Conservation (phyloP, 2,329 filamentous ascomycete genomes). For the Stemphylium vesicarium region DNA sequence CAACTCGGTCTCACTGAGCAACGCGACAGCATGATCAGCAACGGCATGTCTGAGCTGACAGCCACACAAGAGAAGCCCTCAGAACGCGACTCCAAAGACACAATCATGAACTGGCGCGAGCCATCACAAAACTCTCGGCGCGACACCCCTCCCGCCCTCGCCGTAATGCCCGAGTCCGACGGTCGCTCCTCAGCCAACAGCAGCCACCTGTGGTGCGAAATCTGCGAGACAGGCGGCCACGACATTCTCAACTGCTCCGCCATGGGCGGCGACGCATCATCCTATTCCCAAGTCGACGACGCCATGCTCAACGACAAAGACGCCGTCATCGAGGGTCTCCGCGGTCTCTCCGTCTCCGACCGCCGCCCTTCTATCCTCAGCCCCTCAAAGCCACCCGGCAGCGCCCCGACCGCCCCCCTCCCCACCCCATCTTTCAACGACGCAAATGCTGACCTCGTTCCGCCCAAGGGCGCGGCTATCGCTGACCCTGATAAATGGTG, state of each 20-base stretch:
- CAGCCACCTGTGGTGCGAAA: constrained; percentile 85
- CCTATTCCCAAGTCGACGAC: constrained; percentile 28
- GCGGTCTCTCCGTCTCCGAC: constrained; percentile 43
- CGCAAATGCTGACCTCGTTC: constrained; percentile 39
- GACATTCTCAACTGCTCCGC: constrained; percentile 94
- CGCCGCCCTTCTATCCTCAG: constrained; percentile 37
- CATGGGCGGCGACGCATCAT: constrained; percentile 68
- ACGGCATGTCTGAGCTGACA: constrained; percentile 58
- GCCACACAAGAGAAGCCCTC: constrained; percentile 59
- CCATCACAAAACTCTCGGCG: constrained; percentile 24
- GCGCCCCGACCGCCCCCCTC: constrained; percentile 43
- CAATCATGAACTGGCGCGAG: constrained; percentile 64
- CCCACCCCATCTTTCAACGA: constrained; percentile 42
- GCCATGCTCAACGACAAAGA: constrained; percentile 36
- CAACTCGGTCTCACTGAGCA: constrained; percentile 50
- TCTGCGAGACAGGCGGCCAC: constrained; percentile 89
- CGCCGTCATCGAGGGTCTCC: constrained; percentile 40
- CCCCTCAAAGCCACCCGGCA: constrained; percentile 43
- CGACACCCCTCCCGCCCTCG: constrained; percentile 58
- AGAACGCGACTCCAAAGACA: constrained; percentile 70
- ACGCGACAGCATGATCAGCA: constrained; percentile 61
- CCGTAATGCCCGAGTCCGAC: constrained; percentile 73
- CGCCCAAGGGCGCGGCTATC: constrained; percentile 41
- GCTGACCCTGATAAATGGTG: constrained; percentile 90
- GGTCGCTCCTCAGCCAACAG: constrained; percentile 66